phyloP scores from a whole-genome alignment of 2,329 filamentous ascomycete species.

The Teratosphaeriaceae sp. region DNA sequence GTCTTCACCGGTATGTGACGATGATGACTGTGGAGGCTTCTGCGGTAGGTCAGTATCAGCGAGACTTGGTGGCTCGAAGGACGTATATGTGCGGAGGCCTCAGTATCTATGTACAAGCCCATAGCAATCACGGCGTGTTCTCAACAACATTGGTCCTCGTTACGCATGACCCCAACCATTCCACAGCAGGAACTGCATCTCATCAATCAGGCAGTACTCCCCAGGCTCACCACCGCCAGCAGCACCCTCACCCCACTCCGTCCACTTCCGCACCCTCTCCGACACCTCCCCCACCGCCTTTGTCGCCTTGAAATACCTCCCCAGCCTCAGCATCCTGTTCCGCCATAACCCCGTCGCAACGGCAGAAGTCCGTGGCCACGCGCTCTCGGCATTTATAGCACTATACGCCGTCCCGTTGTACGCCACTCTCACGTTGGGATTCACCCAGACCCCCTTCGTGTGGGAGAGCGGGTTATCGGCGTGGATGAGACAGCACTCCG shows the following conservation, averaged over 20 bases:
- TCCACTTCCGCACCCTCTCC: conserved; percentile 7
- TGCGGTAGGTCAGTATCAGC: no score
- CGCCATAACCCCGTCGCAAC: conserved; percentile 18
- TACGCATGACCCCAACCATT: conserved; percentile 33
- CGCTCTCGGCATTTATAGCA: conserved; percentile 10
- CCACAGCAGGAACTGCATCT: conserved; percentile 33
- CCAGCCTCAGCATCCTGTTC: conserved; percentile 15
- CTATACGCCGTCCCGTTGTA: conserved; percentile 42
- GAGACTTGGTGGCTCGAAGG: no score
- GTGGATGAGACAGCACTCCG: conserved; percentile 62
- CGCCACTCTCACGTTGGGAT: conserved; percentile 62
- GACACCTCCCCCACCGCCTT: not conserved
- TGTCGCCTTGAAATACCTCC: conserved; percentile 6
- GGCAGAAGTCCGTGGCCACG: conserved; percentile 12
- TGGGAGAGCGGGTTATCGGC: conserved; percentile 57
- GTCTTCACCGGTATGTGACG: no score
- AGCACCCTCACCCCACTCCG: conserved; percentile 5
- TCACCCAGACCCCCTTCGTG: conserved; percentile 56
- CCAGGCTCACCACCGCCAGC: conserved; percentile 27
- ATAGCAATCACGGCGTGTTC: no score
- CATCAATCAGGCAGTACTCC: conserved; percentile 30
- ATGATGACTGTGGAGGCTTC: no score
- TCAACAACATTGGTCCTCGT: no score
- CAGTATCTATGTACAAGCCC: no score
- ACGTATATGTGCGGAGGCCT: no score